Base-by-base conservation (phyloP, 176 grass and related monocot genomes). In the Raddia guianensis region DNA sequence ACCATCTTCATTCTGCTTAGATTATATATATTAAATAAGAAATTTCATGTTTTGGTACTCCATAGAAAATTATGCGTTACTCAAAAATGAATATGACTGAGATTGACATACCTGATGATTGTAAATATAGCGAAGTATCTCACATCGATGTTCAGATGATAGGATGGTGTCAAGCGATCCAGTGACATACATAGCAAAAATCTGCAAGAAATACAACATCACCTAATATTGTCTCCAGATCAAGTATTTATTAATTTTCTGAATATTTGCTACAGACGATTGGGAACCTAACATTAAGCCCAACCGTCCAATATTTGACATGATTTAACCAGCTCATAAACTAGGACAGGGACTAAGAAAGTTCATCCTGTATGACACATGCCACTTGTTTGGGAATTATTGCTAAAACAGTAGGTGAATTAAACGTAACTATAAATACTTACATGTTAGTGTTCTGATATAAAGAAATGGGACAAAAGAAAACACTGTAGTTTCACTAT, bases 121-220 rank as follows among this genome's bases (percentile, higher is more conserved):
- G 70, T 88, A 88, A 12, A 88, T 84, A 62, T 80, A 88, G 33
- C 86, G 86, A 45, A 33, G 53, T 8, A 88, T 88, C 75, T 88
- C 86, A 18, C 2, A 46, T 0, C 2, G 61, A 66, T 88, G 75
- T 66, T 84, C 81, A 18, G 37, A 4, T 13, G 69, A 84, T 33
- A 88, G 10, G 7, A 88, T 52, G 0, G 51, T n/a, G 45, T 68
- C 20, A 6, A 88, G 80, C 54, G 75, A 79, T 68, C 75, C 61
- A 8, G 86, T 84, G 3, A 73, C 12, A 79, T 84, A 50, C 4
- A 88, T 34, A 75, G 81, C 43, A 20, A 88, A 83, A 80, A 88
- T 72, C 86, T 84, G 54, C 5, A 9, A 83, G 16, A 58, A 49
- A 64, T 62, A 27, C 14, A 56, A 9, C 51, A 68, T 45, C 6